Evolutionary conservation across 2,329 filamentous ascomycete species (phyloP).

Genomic region (Colletotrichum costaricense): DNA sequence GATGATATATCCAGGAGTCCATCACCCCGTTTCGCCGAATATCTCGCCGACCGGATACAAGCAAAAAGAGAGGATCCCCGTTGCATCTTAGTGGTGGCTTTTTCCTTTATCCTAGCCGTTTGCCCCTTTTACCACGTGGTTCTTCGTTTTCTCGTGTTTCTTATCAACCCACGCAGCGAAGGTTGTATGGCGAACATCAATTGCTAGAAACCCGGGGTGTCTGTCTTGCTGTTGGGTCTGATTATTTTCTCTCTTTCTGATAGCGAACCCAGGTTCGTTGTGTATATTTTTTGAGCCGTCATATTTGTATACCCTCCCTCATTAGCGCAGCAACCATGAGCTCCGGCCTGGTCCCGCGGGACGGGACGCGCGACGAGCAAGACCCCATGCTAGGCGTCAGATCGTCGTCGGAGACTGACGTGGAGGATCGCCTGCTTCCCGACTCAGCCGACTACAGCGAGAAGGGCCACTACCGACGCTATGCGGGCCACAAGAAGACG

Average conservation of each 20-base stretch:
- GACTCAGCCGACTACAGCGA: constrained; percentile 14
- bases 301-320: not conserved
- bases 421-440: constrained; percentile 24
- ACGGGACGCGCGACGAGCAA: constrained; percentile 30
- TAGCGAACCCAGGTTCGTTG: not conserved
- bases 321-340: constrained; percentile 13
- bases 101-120: not conserved
- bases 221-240: constrained; percentile 4
- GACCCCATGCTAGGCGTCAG: constrained; percentile 29
- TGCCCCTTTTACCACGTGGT: constrained; percentile 33
- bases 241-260: not conserved
- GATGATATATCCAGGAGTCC: not conserved
- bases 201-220: constrained; percentile 8
- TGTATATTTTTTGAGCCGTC: constrained; percentile 1
- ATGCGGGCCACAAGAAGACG: constrained; percentile 16
- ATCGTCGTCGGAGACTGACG: constrained; percentile 24
- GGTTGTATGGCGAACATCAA: constrained; percentile 16
- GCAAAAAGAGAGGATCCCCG: constrained; percentile 21
- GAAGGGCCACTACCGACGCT: constrained; percentile 16
- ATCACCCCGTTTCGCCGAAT: constrained; percentile 18
- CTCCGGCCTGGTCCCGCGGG: constrained; percentile 31
- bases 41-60: constrained; percentile 11
- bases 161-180: constrained; percentile 1
- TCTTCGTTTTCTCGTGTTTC: constrained; percentile 3
- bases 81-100: constrained; percentile 14